Conservation (phyloP, 2,329 filamentous ascomycete species). For the Hymenoscyphus linearis region DNA sequence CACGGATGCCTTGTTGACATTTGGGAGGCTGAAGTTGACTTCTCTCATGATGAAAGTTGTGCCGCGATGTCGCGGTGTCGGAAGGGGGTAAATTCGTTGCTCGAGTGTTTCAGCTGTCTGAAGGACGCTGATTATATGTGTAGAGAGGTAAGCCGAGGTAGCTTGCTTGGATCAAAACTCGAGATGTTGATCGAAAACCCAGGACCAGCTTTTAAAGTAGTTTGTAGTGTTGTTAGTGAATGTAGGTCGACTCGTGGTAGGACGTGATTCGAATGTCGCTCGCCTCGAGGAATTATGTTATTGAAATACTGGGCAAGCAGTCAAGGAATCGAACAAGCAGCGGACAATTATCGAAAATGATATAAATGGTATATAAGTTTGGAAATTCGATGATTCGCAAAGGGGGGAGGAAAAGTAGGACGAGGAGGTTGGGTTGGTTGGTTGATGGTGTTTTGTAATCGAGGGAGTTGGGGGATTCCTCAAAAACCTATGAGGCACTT, state of each 20-base stretch:
- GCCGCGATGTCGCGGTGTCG: conserved; percentile 22
- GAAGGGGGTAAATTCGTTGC: conserved; percentile 9
- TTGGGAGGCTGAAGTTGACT: conserved; percentile 99
- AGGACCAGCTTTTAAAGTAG: conserved; percentile 3
- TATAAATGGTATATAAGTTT: conserved; percentile 13
- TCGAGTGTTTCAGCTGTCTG: conserved; percentile 17
- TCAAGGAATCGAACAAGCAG: conserved; percentile 20
- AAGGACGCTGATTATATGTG: conserved; percentile 11
- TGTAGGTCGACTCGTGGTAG: conserved; percentile 10
- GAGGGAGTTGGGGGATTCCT: conserved; percentile 14
- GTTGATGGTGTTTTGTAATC: conserved; percentile 3
- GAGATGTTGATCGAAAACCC: not conserved
- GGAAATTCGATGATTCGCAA: conserved; percentile 12
- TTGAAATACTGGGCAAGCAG: conserved; percentile 13
- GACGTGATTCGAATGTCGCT: conserved; percentile 22
- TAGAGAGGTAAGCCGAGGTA: conserved; percentile 10
- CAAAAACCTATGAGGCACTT: not conserved
- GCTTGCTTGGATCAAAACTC: conserved; percentile 14
- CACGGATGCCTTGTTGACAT: conserved; percentile 98
- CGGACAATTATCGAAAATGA: conserved; percentile 13
- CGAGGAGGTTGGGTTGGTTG: conserved; percentile 7
- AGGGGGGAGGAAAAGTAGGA: not conserved
- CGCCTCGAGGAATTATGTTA: conserved; percentile 12
- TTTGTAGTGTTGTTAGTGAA: conserved; percentile 16
- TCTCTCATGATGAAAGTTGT: conserved; percentile 74